phyloP scores from a whole-genome alignment of 345 rosid genomes.

The Noccaea caerulescens region DNA sequence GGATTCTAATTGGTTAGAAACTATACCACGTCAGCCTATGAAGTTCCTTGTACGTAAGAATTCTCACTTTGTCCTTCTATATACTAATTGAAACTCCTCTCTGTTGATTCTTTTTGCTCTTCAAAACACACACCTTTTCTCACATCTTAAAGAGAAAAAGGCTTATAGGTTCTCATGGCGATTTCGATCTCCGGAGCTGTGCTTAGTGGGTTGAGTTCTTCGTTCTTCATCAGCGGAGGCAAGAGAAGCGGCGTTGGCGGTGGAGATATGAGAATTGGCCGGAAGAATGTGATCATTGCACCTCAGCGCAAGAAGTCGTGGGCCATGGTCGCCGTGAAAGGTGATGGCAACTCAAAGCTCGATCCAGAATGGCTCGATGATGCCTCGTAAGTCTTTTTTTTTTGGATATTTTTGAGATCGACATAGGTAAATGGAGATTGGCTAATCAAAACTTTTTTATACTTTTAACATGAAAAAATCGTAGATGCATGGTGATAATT shows the following conservation, averaged over 20 bases:
- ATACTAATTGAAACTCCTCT: background rate
- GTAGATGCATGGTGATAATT: background rate
- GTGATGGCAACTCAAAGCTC: conserved; percentile 25
- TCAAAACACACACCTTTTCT: background rate
- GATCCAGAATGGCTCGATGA: conserved; percentile 43
- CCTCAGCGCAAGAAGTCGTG: conserved; percentile 32
- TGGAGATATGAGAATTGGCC: conserved; percentile 10
- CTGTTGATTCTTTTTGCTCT: background rate
- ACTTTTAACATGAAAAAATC: background rate
- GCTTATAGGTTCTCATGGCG: conserved; percentile 16
- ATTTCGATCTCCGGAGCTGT: conserved; percentile 34
- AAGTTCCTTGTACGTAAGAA: conserved; percentile 5
- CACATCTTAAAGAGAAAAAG: conserved; percentile 4
- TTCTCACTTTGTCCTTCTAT: conserved; percentile 3
- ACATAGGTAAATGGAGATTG: conserved; percentile 5
- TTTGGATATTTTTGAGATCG: background rate
- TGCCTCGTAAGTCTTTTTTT: conserved; percentile 37
- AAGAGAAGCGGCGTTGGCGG: conserved; percentile 1
- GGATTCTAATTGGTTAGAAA: conserved; percentile 19
- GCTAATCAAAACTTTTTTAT: background rate
- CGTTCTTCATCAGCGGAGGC: conserved; percentile 3
- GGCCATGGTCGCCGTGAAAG: conserved; percentile 27
- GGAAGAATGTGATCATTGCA: conserved; percentile 31
- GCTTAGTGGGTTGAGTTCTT: conserved; percentile 34
- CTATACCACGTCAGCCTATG: conserved; percentile 26